Evolutionary conservation across 108 stramenopile species (phyloP).

Genomic region (Stephanodiscus triporus): DNA sequence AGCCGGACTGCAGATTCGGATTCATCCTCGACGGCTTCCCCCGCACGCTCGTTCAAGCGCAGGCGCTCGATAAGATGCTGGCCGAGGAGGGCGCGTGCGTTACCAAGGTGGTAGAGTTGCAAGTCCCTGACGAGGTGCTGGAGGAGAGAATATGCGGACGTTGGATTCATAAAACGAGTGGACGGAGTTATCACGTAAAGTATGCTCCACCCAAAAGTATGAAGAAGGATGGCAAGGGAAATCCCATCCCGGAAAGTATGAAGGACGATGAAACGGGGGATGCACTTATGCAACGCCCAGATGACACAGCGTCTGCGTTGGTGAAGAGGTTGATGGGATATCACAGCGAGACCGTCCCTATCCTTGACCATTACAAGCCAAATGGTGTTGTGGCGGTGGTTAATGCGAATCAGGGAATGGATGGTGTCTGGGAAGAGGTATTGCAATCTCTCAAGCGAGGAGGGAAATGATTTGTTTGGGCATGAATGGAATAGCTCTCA

Average conservation of each 20-base stretch:
- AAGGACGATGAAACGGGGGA: constrained; percentile 95
- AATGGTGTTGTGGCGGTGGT: constrained; percentile 80
- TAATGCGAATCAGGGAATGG: constrained; percentile 93
- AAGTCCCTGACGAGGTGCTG: constrained; percentile 94
- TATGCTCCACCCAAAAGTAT: constrained; percentile 93
- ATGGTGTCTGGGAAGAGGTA: constrained; percentile 87
- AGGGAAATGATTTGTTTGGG: constrained; percentile 12
- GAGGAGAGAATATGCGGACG: constrained; percentile 98
- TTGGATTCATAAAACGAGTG: constrained; percentile 92
- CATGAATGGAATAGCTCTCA: not conserved
- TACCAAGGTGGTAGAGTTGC: constrained; percentile 92
- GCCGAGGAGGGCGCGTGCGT: constrained; percentile 88
- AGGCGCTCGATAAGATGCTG: constrained; percentile 94
- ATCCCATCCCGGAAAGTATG: constrained; percentile 81
- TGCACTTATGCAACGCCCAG: constrained; percentile 92
- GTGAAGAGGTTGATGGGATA: constrained; percentile 90
- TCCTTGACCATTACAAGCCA: constrained; percentile 94
- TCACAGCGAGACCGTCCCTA: constrained; percentile 96
- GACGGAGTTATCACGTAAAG: constrained; percentile 97
- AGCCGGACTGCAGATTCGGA: constrained; percentile 92
- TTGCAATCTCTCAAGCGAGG: constrained; percentile 64
- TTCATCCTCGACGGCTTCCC: constrained; percentile 99
- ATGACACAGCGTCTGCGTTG: constrained; percentile 94
- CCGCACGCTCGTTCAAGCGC: constrained; percentile 94
- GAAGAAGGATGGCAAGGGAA: constrained; percentile 61